A percentile compares a stretch with the other conserved stretches of the same genome.
These are phyloP conservation scores for Colletotrichum sp. DNA, from an alignment of 2,329 filamentous ascomycete species.

Conservation along the genomic window DNA sequence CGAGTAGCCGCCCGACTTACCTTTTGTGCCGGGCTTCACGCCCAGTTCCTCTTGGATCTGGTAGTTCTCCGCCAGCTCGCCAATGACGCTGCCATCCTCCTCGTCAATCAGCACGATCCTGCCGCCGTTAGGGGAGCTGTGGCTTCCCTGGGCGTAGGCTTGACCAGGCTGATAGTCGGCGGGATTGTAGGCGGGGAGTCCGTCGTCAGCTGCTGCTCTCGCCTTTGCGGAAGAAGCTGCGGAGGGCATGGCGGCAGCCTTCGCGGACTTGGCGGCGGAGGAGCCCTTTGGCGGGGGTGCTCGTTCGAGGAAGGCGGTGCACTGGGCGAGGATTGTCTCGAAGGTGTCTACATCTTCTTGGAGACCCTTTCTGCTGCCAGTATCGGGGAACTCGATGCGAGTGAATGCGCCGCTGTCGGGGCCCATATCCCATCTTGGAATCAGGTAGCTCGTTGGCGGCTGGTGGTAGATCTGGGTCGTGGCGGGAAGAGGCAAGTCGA, in stretches of 20 bases:
- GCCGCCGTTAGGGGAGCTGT: slow-evolving; percentile 63
- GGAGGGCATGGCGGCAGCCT: slow-evolving; percentile 17
- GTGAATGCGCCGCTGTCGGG: slow-evolving; percentile 91
- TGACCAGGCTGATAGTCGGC: slow-evolving; percentile 80
- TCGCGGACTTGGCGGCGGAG: background rate
- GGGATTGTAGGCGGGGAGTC: slow-evolving; percentile 76
- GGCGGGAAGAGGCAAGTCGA: slow-evolving; percentile 90
- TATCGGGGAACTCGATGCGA: slow-evolving; percentile 83
- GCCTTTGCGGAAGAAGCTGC: slow-evolving; percentile 27
- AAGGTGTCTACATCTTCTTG: slow-evolving; percentile 97
- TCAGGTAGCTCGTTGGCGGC: slow-evolving; percentile 89
- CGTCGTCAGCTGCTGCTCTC: slow-evolving; percentile 40
- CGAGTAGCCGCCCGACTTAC: slow-evolving; percentile 73
- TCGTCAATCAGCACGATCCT: slow-evolving; percentile 94
- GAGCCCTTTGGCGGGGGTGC: slow-evolving; percentile 64
- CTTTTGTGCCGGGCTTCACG: slow-evolving; percentile 88
- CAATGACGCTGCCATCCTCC: slow-evolving; percentile 93
- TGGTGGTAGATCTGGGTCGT: slow-evolving; percentile 98
- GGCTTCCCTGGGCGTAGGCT: slow-evolving; percentile 71
- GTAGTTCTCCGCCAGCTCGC: slow-evolving; percentile 85
- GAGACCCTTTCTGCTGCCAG: slow-evolving; percentile 73
- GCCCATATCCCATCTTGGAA: slow-evolving; percentile 93
- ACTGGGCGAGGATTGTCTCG: slow-evolving; percentile 97
- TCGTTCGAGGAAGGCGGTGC: slow-evolving; percentile 91
- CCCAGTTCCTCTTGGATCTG: slow-evolving; percentile 78